Evolutionary conservation across 768 basidiomycete genomes (phyloP), one percentile per base, ranked within the genome.

Genomic region (Russula vinacea): DNA sequence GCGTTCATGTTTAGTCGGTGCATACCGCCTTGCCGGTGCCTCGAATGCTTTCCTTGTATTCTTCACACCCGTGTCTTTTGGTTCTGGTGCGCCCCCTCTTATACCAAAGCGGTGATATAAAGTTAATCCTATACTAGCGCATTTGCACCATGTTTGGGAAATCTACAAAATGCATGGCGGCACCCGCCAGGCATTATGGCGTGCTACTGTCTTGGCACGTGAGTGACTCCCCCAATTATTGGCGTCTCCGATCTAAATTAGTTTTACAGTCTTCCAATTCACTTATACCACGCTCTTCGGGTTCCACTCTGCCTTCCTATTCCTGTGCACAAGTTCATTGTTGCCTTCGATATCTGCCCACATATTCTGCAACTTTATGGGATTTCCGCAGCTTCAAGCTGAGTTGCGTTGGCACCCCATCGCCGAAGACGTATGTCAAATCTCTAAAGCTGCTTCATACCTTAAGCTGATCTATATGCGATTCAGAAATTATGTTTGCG

Each of bases 341-440:
- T 74, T 88, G 35, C 88, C 94, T 1, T 79, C 94, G 2, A 80
- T 94, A 60, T 75, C 82, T 10, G 85, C 93, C 0, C 97, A 99
- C 72, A 76, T 89, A 1, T 96, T 94, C 72, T 98, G 97, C 79
- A 99, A 99, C 72, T 73, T 90, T 56, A 95, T 98, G 92, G 95
- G 95, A 1, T 70, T 98, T 33, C 97, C 96, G 2, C 80, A 86
- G 58, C 80, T 88, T 29, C 71, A 67, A 0, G 74, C 77, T 35
- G 92, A 94, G 62, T 70, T 90, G 40, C 69, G 70, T 45, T 73
- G 75, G 60, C 85, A 82, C 86, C 86, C 0, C 70, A 75, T 26
- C 76, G 78, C 64, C 84, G 80, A 73, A 75, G 70, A 68, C 70
- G 89, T 89, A 60, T 68, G 85, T 42, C 5, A n/a, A 22, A 19